Evolutionary conservation across 331 rosid species (phyloP).

Genomic region (Acacia pycnantha): DNA sequence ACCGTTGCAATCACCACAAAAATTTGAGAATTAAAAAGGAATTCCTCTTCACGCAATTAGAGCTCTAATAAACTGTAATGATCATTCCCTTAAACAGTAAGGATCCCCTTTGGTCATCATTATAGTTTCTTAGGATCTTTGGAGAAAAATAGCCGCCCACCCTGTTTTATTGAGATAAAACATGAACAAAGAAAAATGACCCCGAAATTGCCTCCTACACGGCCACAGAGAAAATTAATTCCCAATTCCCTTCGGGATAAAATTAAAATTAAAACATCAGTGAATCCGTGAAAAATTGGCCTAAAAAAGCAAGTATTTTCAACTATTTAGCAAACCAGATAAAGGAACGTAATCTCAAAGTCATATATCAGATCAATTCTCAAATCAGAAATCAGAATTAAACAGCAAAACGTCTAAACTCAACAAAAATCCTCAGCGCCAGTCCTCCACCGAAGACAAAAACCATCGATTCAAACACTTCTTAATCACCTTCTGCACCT

Average conservation of each 20-base stretch:
- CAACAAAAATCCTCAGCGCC: not conserved
- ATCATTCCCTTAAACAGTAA: not conserved
- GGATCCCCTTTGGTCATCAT: not conserved
- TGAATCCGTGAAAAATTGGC: not conserved
- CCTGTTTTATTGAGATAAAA: not conserved
- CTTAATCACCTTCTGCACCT: not conserved
- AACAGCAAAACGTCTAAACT: conserved; percentile 47
- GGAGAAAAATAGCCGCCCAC: not conserved
- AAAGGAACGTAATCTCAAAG: not conserved
- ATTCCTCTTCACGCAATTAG: not conserved
- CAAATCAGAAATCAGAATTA: conserved; percentile 37
- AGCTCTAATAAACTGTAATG: not conserved
- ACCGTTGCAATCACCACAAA: too few relatives aligned
- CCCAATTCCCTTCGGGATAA: not conserved
- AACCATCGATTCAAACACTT: conserved; percentile 31
- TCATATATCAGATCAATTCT: conserved; percentile 44
- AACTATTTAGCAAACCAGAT: not conserved
- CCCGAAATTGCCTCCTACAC: not conserved
- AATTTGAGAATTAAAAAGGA: not conserved
- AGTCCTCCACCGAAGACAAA: conserved; percentile 26
- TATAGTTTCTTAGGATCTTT: not conserved
- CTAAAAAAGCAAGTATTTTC: not conserved
- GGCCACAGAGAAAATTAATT: not conserved
- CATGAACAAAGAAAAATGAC: not conserved
- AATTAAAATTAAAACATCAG: not conserved